Evolutionary conservation across 75 land plant genomes (phyloP).

Genomic region (Cunninghamia lanceolata): DNA sequence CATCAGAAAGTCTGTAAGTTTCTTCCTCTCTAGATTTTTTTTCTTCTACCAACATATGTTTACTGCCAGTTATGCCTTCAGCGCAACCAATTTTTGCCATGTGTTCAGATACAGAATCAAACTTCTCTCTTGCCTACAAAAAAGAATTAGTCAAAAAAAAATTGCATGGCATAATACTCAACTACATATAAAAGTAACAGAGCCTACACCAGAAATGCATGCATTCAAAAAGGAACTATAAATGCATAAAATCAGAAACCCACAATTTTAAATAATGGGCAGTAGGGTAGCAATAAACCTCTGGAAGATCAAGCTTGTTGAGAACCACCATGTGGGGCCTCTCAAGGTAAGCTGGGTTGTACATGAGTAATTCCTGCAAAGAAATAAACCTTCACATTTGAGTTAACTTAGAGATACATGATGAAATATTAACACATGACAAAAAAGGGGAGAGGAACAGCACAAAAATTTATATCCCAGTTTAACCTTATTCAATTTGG

Average conservation of each 20-base stretch:
- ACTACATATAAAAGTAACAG: not conserved
- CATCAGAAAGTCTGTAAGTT: not conserved
- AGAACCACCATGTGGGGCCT: conserved; percentile 91
- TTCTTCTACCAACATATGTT: conserved; percentile 10
- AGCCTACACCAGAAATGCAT: not conserved
- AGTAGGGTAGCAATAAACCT: conserved; percentile 23
- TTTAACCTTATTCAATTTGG: no score
- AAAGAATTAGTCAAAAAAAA: not conserved
- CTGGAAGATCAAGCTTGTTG: conserved; percentile 86
- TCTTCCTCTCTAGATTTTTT: not conserved
- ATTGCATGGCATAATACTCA: not conserved
- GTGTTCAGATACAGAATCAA: conserved; percentile 48
- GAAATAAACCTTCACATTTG: not conserved
- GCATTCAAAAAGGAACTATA: not conserved
- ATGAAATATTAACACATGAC: not conserved
- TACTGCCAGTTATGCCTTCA: conserved; percentile 1
- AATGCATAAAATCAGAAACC: not conserved
- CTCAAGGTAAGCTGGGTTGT: conserved; percentile 88
- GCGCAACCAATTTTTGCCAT: conserved; percentile 44
- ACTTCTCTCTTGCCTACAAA: conserved; percentile 64
- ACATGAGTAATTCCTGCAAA: conserved; percentile 91
- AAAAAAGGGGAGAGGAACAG: not conserved
- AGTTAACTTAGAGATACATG: not conserved
- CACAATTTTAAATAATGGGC: not conserved
- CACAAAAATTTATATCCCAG: not conserved